phyloP scores from a whole-genome alignment of 2,329 filamentous ascomycete species.

The Ustulina deusta region DNA sequence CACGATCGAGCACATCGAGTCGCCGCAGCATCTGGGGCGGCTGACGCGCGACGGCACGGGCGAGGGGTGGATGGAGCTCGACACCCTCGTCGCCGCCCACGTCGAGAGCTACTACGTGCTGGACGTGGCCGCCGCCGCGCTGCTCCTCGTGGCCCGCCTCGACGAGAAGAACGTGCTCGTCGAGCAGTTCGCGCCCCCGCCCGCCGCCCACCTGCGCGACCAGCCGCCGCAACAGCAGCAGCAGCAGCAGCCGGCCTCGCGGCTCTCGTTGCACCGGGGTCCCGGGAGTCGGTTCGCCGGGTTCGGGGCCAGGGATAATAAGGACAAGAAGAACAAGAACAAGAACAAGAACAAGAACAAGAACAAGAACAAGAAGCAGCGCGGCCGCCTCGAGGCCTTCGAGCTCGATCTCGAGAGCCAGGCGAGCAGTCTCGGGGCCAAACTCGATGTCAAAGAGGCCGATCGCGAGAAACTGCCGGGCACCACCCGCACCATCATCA shows the following conservation, averaged over 20 bases:
- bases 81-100: slow-evolving; percentile 69
- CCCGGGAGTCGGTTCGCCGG: slow-evolving; percentile 49
- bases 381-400: slow-evolving; percentile 65
- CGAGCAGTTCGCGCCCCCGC: slow-evolving; percentile 71
- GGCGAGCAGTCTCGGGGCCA: slow-evolving; percentile 59
- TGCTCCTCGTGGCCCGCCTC: slow-evolving; percentile 68
- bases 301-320: slow-evolving; percentile 41
- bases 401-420: slow-evolving; percentile 75
- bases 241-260: background rate
- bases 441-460: slow-evolving; percentile 55
- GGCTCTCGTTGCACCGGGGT: background rate
- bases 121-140: slow-evolving; percentile 71
- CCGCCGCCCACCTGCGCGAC: slow-evolving; percentile 50
- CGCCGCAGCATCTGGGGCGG: slow-evolving; percentile 69
- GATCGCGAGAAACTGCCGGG: slow-evolving; percentile 64
- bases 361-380: slow-evolving; percentile 53
- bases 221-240: no score
- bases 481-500: slow-evolving; percentile 61
- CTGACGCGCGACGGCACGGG: slow-evolving; percentile 71
- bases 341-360: slow-evolving; percentile 48
- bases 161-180: slow-evolving; percentile 65
- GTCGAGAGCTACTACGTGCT: slow-evolving; percentile 72
- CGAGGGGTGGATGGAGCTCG: slow-evolving; percentile 70
- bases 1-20: slow-evolving; percentile 73
- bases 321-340: slow-evolving; percentile 41